Base-by-base conservation (phyloP, 2,329 filamentous ascomycete species). In the Aspergillus sp. region DNA sequence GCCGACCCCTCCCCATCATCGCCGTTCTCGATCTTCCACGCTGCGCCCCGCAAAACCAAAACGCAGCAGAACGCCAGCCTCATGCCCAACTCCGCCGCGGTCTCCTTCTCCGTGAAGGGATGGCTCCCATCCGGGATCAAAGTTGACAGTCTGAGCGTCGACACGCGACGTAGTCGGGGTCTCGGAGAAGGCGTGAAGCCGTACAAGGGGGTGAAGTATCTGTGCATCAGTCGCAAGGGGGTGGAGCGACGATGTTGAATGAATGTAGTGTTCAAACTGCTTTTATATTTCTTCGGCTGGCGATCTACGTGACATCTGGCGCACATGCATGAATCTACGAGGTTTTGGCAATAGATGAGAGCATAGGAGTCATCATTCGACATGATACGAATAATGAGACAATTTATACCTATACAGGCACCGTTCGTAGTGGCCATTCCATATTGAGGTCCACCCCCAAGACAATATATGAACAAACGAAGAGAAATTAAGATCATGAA, bases 161-260 rank as follows among this genome's bases (percentile, higher is more conserved):
- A 87, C 68, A 78, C 84, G n/a, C 87, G 89, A 69, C 91, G 87
- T 75, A 96, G 90, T 71, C 83, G 87, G 52, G 94, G 94, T 0
- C 65, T 99, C 43, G 91, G 91, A 0, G 91, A 96, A 60, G 85
- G 88, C 2, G 85, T 97, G 36, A 95, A 91, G 74, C 94, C 94
- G 20, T 97, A 96, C 74, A 99, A 97, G 75, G 94, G 94, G 1
- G 94, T 99, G 60, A 99, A 99, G 75, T 99, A 99, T 72, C 71
- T 99, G 63, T 97, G 92, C 61, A 81, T 86, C 11, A 85, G 82
- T 66, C 73, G 75, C 53, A 76, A 76, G 58, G 84, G 84, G 0
- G 68, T 80, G n/a, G 77, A 80, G 57, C 65, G 70, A 40, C 67
- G 75, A 51, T 61, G 58, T 38, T 61, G 46, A 45, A 31, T n/a